These are phyloP conservation scores for Fraxinus floribunda DNA, from an alignment of 305 asterid genomes.

Conservation along the genomic window DNA sequence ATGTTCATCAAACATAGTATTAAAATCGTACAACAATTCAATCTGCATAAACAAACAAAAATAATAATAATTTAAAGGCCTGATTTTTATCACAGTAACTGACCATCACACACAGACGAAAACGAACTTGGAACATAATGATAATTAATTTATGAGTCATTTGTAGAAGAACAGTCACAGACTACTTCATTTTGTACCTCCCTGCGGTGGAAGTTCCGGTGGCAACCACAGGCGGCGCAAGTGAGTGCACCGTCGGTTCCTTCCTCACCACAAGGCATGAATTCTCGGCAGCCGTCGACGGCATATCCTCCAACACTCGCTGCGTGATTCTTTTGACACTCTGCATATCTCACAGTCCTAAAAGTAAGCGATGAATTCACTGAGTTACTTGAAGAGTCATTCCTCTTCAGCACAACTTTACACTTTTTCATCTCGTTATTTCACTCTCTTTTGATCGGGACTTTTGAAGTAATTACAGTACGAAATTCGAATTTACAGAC, in stretches of 20 bases:
- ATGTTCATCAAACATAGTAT: slow-evolving; percentile 17
- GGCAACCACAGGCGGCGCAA: slow-evolving; percentile 94
- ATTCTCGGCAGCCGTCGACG: slow-evolving; percentile 87
- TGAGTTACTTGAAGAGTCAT: slow-evolving; percentile 27
- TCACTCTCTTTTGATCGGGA: not conserved
- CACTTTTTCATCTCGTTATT: slow-evolving; percentile 51
- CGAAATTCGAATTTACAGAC: not conserved
- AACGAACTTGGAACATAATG: not conserved
- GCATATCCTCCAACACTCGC: slow-evolving; percentile 76
- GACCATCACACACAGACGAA: not conserved
- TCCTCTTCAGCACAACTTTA: slow-evolving; percentile 46
- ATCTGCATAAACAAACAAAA: too few species aligned
- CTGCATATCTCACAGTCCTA: slow-evolving; percentile 51
- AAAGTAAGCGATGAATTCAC: slow-evolving; percentile 42
- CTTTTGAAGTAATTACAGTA: not conserved
- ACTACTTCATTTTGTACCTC: slow-evolving; percentile 52
- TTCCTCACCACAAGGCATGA: slow-evolving; percentile 63
- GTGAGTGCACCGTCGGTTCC: slow-evolving; percentile 49
- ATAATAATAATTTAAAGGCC: not conserved
- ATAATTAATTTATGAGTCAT: not conserved
- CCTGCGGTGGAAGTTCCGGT: slow-evolving; percentile 71
- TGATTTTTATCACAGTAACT: not conserved
- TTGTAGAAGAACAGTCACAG: slow-evolving; percentile 34
- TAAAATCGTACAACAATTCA: slow-evolving; percentile 20
- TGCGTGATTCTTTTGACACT: slow-evolving; percentile 84